A percentile compares a stretch with the other conserved stretches of the same genome.
Conservation (phyloP, 495 filamentous ascomycete species). For the Penicillium psychrofluorescens region DNA sequence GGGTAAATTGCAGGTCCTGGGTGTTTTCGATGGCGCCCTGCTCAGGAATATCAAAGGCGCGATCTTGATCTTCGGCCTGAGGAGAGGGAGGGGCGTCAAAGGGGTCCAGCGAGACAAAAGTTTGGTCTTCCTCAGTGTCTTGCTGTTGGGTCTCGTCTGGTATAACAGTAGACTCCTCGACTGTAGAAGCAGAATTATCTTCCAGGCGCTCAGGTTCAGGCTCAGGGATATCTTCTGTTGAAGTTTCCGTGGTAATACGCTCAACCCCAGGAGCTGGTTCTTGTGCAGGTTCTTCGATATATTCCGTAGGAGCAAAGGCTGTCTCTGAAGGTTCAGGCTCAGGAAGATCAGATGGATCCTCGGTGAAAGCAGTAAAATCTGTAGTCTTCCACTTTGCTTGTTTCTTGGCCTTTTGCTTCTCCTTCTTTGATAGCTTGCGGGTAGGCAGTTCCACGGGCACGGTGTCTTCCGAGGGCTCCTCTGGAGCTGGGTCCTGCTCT, state of each 20-base stretch:
- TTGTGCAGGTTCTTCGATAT: no score
- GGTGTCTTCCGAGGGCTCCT: not conserved
- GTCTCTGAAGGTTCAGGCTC: not conserved
- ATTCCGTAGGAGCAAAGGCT: no score
- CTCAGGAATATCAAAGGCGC: not conserved
- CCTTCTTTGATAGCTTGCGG: conserved; percentile 32
- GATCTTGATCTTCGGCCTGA: not conserved
- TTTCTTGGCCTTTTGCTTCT: conserved; percentile 37
- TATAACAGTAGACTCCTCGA: not conserved
- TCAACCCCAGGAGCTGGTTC: not conserved
- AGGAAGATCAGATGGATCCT: not conserved
- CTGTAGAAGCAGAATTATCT: not conserved
- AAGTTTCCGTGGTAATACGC: not conserved
- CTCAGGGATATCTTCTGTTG: not conserved
- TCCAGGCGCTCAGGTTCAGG: not conserved
- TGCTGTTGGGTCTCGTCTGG: not conserved
- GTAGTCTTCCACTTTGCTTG: conserved; percentile 10
- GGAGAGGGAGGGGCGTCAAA: conserved; percentile 1
- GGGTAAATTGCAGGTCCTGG: not conserved
- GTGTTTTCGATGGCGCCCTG: not conserved
- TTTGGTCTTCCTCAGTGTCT: not conserved
- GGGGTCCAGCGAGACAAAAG: conserved; percentile 5
- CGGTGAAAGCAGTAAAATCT: not conserved
- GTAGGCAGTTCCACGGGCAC: conserved; percentile 2
- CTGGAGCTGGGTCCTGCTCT: not conserved